phyloP scores from a whole-genome alignment of 1,139 yeast species.

The Magnusiomyces magnusii region DNA sequence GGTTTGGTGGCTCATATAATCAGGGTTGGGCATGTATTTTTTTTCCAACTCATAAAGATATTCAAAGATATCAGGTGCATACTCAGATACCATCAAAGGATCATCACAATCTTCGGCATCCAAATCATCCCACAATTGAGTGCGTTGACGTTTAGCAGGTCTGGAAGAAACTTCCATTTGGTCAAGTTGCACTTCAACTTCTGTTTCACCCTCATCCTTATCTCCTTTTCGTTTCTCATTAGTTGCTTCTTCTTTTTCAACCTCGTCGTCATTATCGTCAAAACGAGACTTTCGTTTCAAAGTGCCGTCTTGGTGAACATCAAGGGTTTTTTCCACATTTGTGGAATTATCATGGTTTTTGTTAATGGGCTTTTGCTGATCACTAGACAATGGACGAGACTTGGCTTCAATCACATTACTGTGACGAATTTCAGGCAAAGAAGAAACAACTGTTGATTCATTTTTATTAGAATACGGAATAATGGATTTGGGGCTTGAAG shows the following conservation, averaged over 20 bases:
- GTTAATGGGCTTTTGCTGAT: not conserved
- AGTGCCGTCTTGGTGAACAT: not conserved
- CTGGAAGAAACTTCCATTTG: not conserved
- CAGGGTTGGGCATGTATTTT: slow-evolving; percentile 69
- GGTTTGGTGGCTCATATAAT: slow-evolving; percentile 66
- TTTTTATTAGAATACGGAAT: not conserved
- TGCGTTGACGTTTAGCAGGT: slow-evolving; percentile 12
- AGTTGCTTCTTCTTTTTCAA: not conserved
- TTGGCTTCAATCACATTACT: not conserved
- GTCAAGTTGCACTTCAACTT: not conserved
- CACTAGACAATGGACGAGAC: not conserved
- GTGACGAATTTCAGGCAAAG: not conserved
- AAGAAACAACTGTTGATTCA: not conserved
- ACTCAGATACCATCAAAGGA: slow-evolving; percentile 93
- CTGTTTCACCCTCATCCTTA: not conserved
- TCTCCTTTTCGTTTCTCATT: not conserved
- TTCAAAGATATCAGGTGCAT: slow-evolving; percentile 77
- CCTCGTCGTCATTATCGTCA: not conserved
- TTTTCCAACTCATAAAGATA: slow-evolving; percentile 69
- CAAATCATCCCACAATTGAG: slow-evolving; percentile 68
- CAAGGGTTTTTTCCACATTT: not conserved
- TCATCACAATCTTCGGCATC: slow-evolving; percentile 89
- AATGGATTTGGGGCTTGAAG: not conserved
- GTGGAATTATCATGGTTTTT: not conserved
- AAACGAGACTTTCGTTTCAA: not conserved